These are phyloP conservation scores for Juncus effusus DNA, from an alignment of 176 grass and related monocot species.

Conservation along the genomic window DNA sequence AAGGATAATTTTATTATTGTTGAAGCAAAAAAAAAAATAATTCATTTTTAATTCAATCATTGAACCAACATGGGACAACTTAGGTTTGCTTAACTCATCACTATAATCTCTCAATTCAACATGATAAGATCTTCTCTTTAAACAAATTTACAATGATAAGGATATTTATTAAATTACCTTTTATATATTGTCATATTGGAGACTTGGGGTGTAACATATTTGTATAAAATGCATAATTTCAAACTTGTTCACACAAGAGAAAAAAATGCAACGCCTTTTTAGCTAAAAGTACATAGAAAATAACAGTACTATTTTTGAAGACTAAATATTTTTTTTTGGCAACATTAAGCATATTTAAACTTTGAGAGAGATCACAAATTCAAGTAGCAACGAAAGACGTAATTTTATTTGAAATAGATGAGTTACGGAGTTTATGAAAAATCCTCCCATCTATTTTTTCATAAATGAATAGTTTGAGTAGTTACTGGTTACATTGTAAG, in stretches of 20 bases:
- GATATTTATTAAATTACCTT: constrained; percentile 5
- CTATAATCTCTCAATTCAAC: neutral
- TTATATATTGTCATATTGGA: neutral
- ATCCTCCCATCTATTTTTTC: too few species aligned
- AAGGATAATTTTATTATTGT: neutral
- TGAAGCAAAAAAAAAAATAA: neutral
- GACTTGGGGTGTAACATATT: neutral
- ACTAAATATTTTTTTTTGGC: too few species aligned
- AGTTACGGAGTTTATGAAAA: too few species aligned
- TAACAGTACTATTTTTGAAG: too few species aligned
- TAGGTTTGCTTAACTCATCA: constrained; percentile 4
- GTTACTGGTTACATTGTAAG: too few species aligned
- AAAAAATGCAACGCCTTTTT: too few species aligned
- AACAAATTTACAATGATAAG: neutral
- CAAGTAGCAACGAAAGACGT: too few species aligned
- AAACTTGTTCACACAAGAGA: neutral
- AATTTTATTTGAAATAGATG: too few species aligned
- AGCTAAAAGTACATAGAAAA: too few species aligned
- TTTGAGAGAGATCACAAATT: too few species aligned
- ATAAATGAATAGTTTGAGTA: too few species aligned
- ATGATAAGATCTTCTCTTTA: neutral
- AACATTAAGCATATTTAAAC: too few species aligned
- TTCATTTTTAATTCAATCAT: neutral
- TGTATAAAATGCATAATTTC: neutral
- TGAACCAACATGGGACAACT: neutral